Evolutionary conservation across 2,329 filamentous ascomycete genomes (phyloP), one percentile per base, ranked within the genome.

Genomic region (Botrytis aclada): DNA sequence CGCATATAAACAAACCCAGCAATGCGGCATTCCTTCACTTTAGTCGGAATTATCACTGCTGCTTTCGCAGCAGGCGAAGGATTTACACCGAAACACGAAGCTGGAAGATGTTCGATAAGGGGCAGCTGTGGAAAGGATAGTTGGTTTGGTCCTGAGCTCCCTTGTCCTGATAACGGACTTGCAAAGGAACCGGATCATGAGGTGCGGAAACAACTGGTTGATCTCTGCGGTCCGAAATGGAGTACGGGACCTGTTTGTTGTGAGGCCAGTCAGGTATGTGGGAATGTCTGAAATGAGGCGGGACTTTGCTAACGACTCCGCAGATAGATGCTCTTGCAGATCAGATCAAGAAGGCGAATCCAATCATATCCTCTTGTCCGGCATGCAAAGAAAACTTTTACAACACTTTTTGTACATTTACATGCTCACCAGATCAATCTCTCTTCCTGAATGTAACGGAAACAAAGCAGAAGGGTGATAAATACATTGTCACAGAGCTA

Each of bases 351-450:
- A 93, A 93, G 34, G 95, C 94, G 2, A 94, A 95, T 78, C 90
- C 92, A 74, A 92, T 99, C 80, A 94, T 99, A 81, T 91, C 94
- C 39, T 94, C 94, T 16, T 99, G 96, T 81, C 96, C 96, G 2
- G 96, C 97, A 45, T 99, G 96, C 88, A 97, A 96, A 83, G 92
- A 95, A 79, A 99, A 99, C 85, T 99, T 99, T 85, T 98, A 93
- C 86, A 97, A 99, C 84, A 86, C 97, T 62, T 99, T 99, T 83
- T 99, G 96, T 84, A 97, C 94, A 7, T 98, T 99, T 80, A 98
- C 95, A 3, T 99, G 97, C 84, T 99, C 96, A 7, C 95, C 97
- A 9, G 92, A 99, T 80, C 96, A 99, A 82, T 98, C 94, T 0
- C 85, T 97, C 0, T 99, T 99, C 80, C 86, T 99, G 81, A 99